Evolutionary conservation across 1,139 yeast species (phyloP).

Genomic region (Candida tunisiensis): DNA sequence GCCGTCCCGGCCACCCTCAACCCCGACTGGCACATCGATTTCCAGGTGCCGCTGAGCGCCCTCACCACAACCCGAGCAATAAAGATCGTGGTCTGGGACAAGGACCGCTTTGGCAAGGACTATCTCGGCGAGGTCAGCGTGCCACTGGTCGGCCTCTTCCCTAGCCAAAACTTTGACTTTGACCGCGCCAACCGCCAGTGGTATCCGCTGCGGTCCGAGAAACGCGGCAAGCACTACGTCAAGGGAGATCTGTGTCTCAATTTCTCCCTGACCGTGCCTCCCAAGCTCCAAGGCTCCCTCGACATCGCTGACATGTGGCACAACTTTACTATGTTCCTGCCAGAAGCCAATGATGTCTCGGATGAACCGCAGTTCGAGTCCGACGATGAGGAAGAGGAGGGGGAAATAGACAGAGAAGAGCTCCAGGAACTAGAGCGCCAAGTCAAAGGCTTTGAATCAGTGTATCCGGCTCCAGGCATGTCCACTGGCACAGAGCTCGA

Average conservation of each 20-base stretch:
- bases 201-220: background rate
- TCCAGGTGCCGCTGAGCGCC: background rate
- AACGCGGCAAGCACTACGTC: background rate
- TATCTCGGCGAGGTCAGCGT: background rate
- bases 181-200: background rate
- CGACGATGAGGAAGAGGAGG: too few species aligned
- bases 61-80: background rate
- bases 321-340: too few species aligned
- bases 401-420: too few species aligned
- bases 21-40: background rate
- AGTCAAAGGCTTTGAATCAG: too few species aligned
- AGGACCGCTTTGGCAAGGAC: background rate
- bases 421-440: too few species aligned
- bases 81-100: background rate
- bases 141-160: background rate
- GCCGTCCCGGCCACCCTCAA: too few species aligned
- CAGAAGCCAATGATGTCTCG: background rate
- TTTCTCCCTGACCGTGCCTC: background rate
- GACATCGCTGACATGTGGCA: background rate
- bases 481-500: background rate
- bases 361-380: background rate
- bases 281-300: background rate
- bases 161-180: background rate
- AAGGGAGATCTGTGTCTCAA: background rate
- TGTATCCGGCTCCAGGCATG: too few species aligned